Evolutionary conservation across 2,329 filamentous ascomycete species (phyloP), one percentile per base, ranked within the genome.

Genomic region (Xylariaceae sp.): DNA sequence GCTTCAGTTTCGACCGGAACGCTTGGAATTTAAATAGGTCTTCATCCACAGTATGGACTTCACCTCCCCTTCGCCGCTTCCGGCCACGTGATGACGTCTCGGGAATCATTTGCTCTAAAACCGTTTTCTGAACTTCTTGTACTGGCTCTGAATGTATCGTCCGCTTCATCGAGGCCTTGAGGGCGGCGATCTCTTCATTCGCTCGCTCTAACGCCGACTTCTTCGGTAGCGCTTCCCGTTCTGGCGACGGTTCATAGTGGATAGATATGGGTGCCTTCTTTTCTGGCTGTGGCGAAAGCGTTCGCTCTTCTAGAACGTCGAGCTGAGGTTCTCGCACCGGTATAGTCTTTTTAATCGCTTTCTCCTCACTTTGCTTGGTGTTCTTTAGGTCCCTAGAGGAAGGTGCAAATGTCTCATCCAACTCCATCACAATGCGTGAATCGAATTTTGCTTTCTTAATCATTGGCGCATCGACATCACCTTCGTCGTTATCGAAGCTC

Each of bases 121-220:
- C 81, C 1, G 86, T 87, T 64, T 87, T 87, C 65, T 82, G 83
- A 59, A 82, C 82, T 59, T 85, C 79, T 54, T 78, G 75, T 23
- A 79, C 77, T 1, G 78, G 74, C 60, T 76, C 78, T 0, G 71
- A 66, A 46, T 80, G 73, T 21, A 82, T 73, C 18, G 80, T 87
- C 27, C 89, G 81, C 67, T 86, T 88, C 87, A 94, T 91, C 0
- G 88, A 92, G 7, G 88, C 88, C 70, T 92, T 93, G 3, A 94
- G 75, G 1, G 87, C 87, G 4, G 88, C 88, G 48, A 93, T 91
- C 65, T 94, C 87, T 30, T 89, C 88, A 61, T 92, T 92, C 3
- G 88, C 89, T 60, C 78, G 78, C 58, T 91, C 86, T 8, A 92
- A 73, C 0, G 80, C 78, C 1, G 79, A 78, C 64, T 81, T 81